Evolutionary conservation across 2,329 filamentous ascomycete species (phyloP).

Genomic region (Metarhizium robertsii): DNA sequence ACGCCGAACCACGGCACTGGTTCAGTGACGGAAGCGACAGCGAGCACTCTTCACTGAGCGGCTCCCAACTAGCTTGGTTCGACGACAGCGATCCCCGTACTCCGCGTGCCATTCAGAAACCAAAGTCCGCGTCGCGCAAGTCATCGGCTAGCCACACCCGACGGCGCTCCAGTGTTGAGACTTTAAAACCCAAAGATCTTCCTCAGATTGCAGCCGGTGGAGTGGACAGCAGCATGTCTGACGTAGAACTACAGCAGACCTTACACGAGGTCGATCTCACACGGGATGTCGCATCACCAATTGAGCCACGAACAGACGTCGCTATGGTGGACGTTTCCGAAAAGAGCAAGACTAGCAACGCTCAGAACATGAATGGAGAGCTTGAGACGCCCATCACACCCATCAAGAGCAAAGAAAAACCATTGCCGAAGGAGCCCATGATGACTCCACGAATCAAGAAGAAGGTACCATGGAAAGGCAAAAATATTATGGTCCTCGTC

Average conservation of each 20-base stretch:
- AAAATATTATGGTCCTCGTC: conserved; percentile 62
- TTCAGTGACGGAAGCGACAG: conserved; percentile 65
- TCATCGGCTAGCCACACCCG: conserved; percentile 29
- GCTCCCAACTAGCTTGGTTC: conserved; percentile 48
- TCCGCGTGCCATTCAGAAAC: conserved; percentile 29
- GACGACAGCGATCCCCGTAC: conserved; percentile 39
- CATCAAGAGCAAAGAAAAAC: conserved; percentile 24
- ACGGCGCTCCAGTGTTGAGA: conserved; percentile 46
- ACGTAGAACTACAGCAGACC: conserved; percentile 12
- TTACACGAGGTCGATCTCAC: conserved; percentile 1
- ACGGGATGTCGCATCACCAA: conserved; percentile 10
- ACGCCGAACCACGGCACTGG: conserved; percentile 70
- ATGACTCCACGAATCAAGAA: conserved; percentile 54
- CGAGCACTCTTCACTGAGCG: conserved; percentile 66
- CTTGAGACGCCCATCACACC: conserved; percentile 24
- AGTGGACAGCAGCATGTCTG: conserved; percentile 21
- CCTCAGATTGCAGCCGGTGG: not conserved
- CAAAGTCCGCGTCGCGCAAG: conserved; percentile 11
- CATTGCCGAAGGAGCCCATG: conserved; percentile 28
- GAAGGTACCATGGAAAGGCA: conserved; percentile 66
- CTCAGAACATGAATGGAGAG: conserved; percentile 16
- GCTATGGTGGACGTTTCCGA: not conserved
- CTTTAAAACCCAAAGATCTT: conserved; percentile 31
- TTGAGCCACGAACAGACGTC: not conserved
- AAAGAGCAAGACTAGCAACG: not conserved